Evolutionary conservation across 23 red algal species (phyloP), one percentile per base, ranked within the genome.

Genomic region (Gracilaria caudata): DNA sequence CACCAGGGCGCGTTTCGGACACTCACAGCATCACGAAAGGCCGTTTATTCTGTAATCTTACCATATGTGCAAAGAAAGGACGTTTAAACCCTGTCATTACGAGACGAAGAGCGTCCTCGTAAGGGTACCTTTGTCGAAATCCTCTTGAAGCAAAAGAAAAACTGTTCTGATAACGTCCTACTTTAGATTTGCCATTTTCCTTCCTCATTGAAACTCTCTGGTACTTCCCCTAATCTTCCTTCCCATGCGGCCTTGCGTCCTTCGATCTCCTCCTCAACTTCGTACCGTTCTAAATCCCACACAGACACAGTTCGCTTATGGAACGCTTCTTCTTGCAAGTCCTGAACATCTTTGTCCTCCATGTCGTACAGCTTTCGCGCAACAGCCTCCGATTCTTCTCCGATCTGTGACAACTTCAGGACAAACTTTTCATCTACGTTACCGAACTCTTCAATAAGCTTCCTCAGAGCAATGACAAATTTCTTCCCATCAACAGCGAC

Each of bases 291-390:
- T 58, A 99, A 75, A 46, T 99, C 97, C 81, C 83, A 99, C 40
- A 99, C 80, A n/a, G 89, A 94, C 32, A 99, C 58, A 26, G 77
- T 87, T 7, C 94, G 77, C 72, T 90, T 93, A 53, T 94, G 87
- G 82, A 98, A 99, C 0, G 97, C 93, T 80, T 99, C 97, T 43
- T 99, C 89, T 77, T 99, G 97, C 65, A 99, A 47, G 32, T 90
- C 81, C 33, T 87, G 55, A 39, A 93, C 61, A 74, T 93, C 90
- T 64, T 94, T 95, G 41, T 81, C 93, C 70, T 94, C 89, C 75
- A 96, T 81, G 49, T 89, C 90, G 46, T 90, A 94, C 19, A 99
- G 28, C 45, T 99, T 92, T 51, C 89, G 51, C 13, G 93, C 97
- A 7, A 99, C 94, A 21, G 77, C 80, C 36, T 99, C 97, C 26